Conservation (phyloP, 192 early-diverging fungal species). For the Coemansia sp. region DNA sequence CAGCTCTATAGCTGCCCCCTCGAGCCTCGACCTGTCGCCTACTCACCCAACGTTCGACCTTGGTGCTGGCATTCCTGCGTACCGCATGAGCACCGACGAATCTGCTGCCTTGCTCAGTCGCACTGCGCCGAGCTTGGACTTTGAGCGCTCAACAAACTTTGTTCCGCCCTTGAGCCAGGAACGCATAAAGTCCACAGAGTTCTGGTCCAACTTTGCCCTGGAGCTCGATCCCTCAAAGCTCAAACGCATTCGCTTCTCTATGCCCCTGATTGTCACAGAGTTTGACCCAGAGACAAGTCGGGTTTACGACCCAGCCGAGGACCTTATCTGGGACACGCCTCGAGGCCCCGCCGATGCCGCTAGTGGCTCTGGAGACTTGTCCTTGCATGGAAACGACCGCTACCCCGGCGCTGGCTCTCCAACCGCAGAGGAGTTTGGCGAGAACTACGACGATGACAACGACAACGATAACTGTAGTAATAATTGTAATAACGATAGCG, state of each 20-base stretch:
- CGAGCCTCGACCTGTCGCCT: constrained; percentile 8
- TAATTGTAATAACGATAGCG: constrained; percentile 2
- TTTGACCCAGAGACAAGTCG: constrained; percentile 43
- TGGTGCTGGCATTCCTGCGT: constrained; percentile 45
- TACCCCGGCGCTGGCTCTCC: background rate
- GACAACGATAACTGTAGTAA: constrained; percentile 2
- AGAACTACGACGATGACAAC: background rate
- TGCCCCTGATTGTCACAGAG: constrained; percentile 56
- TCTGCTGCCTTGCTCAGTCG: constrained; percentile 12
- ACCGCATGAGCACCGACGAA: constrained; percentile 11
- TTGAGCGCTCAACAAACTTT: constrained; percentile 45
- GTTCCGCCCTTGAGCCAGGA: constrained; percentile 52
- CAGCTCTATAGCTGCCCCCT: constrained; percentile 14
- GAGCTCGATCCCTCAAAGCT: constrained; percentile 49
- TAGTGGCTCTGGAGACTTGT: background rate
- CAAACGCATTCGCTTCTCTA: constrained; percentile 52
- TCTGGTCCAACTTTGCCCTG: constrained; percentile 51
- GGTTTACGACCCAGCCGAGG: constrained; percentile 16
- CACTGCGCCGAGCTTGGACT: constrained; percentile 48
- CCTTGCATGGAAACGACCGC: constrained; percentile 1
- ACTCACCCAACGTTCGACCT: constrained; percentile 35
- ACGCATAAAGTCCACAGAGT: constrained; percentile 53
- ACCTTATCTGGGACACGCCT: constrained; percentile 3
- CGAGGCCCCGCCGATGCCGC: background rate
- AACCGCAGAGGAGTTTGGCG: background rate